Percentiles rank a stretch among this genome's conserved stretches.
phyloP scores from a whole-genome alignment of 2,329 filamentous ascomycete species.

The Aspergillus versicolor region DNA sequence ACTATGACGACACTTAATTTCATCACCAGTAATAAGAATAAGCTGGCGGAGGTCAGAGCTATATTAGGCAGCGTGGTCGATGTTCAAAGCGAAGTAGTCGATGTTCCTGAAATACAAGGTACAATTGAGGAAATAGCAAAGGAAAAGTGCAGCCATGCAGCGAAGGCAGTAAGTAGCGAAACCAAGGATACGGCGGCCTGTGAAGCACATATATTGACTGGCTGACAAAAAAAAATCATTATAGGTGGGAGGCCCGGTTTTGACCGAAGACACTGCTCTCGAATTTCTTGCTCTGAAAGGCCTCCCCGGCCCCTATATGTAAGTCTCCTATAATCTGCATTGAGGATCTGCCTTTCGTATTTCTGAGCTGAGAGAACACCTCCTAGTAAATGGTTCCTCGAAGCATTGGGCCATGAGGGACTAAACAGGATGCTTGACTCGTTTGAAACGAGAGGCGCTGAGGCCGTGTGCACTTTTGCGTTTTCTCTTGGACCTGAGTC shows the following conservation, averaged over 20 bases:
- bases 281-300: conserved; percentile 88
- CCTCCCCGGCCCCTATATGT: conserved; percentile 97
- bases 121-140: conserved; percentile 85
- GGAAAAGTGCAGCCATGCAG: conserved; percentile 83
- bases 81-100: conserved; percentile 71
- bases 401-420: conserved; percentile 75
- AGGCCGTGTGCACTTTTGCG: conserved; percentile 94
- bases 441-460: conserved; percentile 85
- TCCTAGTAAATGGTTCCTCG: conserved; percentile 87
- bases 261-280: conserved; percentile 93
- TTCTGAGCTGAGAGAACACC: conserved; percentile 8
- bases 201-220: not conserved
- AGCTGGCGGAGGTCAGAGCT: conserved; percentile 82
- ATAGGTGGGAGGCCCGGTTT: conserved; percentile 78
- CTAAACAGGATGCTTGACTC: conserved; percentile 87
- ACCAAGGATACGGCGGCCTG: not conserved
- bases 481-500: conserved; percentile 83
- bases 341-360: not conserved
- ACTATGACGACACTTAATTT: conserved; percentile 69
- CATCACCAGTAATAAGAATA: conserved; percentile 95
- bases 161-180: conserved; percentile 61
- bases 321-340: conserved; percentile 18
- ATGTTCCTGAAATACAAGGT: conserved; percentile 88
- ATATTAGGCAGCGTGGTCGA: conserved; percentile 75
- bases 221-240: conserved; percentile 2